These are phyloP conservation scores for Strigomonas galati DNA, from an alignment of 208 protist genomes.

Conservation along the genomic window DNA sequence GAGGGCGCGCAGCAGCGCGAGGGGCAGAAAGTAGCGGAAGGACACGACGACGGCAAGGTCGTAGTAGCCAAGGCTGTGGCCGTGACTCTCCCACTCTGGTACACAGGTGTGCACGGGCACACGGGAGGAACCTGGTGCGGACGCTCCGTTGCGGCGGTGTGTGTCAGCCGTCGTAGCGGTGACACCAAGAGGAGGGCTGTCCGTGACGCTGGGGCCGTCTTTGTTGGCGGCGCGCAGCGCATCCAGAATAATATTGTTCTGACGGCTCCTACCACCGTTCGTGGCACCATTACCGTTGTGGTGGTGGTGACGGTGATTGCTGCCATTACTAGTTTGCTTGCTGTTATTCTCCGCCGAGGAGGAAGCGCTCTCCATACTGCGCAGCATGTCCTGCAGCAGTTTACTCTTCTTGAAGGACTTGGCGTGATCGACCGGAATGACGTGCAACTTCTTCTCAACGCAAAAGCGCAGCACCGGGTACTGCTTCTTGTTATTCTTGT, in stretches of 20 bases:
- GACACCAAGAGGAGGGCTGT: not conserved
- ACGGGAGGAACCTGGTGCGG: no score
- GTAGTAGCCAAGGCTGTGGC: slow-evolving; percentile 45
- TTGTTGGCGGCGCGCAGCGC: not conserved
- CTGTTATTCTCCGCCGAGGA: no score
- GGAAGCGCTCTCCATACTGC: slow-evolving; percentile 5
- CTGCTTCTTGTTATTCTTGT: slow-evolving; percentile 58
- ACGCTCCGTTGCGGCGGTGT: no score
- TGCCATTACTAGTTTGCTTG: no score
- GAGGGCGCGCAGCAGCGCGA: slow-evolving; percentile 49
- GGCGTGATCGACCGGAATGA: slow-evolving; percentile 69
- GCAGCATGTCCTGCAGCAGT: slow-evolving; percentile 51
- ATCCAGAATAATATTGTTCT: no score
- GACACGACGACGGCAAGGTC: slow-evolving; percentile 83
- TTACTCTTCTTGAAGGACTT: slow-evolving; percentile 50
- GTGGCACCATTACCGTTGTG: no score
- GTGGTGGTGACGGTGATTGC: no score
- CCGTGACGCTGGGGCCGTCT: not conserved
- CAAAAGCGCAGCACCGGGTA: slow-evolving; percentile 79
- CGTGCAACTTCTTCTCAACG: slow-evolving; percentile 47
- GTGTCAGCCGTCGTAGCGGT: not conserved
- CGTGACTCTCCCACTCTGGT: slow-evolving; percentile 22
- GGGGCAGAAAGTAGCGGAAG: slow-evolving; percentile 84
- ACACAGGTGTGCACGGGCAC: not conserved
- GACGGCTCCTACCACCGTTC: no score